A percentile compares a stretch with the other conserved stretches of the same genome.
Conservation (phyloP, 2,329 filamentous ascomycete genomes). For the Cordyceps fumosorosea region DNA sequence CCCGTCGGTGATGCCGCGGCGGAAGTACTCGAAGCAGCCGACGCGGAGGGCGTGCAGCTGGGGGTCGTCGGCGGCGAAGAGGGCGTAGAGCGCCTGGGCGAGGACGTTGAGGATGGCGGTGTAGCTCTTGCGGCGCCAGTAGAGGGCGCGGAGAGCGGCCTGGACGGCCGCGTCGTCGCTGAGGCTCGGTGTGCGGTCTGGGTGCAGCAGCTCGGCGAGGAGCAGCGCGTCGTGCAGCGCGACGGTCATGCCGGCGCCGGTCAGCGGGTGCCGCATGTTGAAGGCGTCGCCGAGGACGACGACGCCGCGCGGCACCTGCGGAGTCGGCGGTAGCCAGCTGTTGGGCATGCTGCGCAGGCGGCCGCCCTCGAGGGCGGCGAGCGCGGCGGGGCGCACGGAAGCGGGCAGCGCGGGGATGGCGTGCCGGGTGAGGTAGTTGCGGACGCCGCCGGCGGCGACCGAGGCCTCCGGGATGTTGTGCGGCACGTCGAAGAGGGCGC, state of each 20-base stretch:
- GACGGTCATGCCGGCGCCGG: slow-evolving; percentile 96
- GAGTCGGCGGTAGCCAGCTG: slow-evolving; percentile 76
- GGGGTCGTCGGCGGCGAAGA: slow-evolving; percentile 80
- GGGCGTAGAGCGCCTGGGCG: slow-evolving; percentile 84
- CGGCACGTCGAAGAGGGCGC: slow-evolving; percentile 83
- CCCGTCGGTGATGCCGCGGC: slow-evolving; percentile 65
- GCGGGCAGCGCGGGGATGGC: slow-evolving; percentile 73
- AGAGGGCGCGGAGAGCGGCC: slow-evolving; percentile 65
- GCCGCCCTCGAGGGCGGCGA: slow-evolving; percentile 68
- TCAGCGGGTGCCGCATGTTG: slow-evolving; percentile 99
- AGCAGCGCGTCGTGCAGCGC: slow-evolving; percentile 87
- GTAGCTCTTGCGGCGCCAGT: slow-evolving; percentile 78
- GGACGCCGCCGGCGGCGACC: slow-evolving; percentile 70
- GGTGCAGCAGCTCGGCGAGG: slow-evolving; percentile 66
- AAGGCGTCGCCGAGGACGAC: slow-evolving; percentile 87
- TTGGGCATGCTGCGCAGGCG: slow-evolving; percentile 87
- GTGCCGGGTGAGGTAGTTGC: slow-evolving; percentile 71
- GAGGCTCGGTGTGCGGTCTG: slow-evolving; percentile 60
- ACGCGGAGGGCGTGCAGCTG: slow-evolving; percentile 74
- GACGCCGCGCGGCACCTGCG: slow-evolving; percentile 53
- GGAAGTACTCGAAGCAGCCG: slow-evolving; percentile 92
- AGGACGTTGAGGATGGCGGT: slow-evolving; percentile 93
- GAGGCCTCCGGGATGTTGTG: slow-evolving; percentile 68
- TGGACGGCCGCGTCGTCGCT: slow-evolving; percentile 60
- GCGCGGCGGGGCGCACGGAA: slow-evolving; percentile 65